These are phyloP conservation scores for Candida schatavii DNA, from an alignment of 805 yeast genomes.

Conservation along the genomic window DNA sequence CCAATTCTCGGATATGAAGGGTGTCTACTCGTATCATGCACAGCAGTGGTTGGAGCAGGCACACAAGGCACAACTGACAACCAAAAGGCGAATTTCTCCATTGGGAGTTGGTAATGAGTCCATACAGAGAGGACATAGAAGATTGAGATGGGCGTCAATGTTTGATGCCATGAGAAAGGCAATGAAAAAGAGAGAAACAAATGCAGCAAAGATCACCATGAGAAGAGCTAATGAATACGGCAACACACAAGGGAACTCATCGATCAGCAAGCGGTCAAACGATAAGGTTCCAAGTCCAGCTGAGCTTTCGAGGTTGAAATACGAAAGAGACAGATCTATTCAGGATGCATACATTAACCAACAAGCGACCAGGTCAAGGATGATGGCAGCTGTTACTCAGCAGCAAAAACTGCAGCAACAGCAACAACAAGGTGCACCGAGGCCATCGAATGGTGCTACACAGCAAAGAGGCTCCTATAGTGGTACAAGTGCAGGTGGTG, in stretches of 20 bases:
- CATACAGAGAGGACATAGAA: conserved; percentile 86
- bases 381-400: conserved; percentile 43
- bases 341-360: conserved; percentile 66
- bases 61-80: conserved; percentile 80
- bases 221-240: conserved; percentile 10
- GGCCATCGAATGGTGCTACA: conserved; percentile 1
- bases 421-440: conserved; percentile 5
- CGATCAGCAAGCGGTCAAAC: conserved; percentile 26
- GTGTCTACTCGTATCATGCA: conserved; percentile 77
- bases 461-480: neutral
- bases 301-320: conserved; percentile 78
- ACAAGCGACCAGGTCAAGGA: conserved; percentile 40
- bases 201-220: conserved; percentile 24
- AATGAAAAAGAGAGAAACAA: conserved; percentile 83
- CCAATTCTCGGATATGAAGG: conserved; percentile 83
- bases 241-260: conserved; percentile 6
- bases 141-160: conserved; percentile 95
- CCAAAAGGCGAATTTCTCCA: conserved; percentile 86
- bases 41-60: conserved; percentile 92
- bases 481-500: neutral
- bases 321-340: conserved; percentile 79
- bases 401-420: conserved; percentile 22
- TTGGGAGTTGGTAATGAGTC: conserved; percentile 92
- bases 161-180: conserved; percentile 91
- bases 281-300: conserved; percentile 68